Percentiles rank a stretch among this genome's conserved stretches.
These are phyloP conservation scores for Bjerkandera adusta DNA, from an alignment of 1,284 basidiomycete genomes.

Conservation along the genomic window DNA sequence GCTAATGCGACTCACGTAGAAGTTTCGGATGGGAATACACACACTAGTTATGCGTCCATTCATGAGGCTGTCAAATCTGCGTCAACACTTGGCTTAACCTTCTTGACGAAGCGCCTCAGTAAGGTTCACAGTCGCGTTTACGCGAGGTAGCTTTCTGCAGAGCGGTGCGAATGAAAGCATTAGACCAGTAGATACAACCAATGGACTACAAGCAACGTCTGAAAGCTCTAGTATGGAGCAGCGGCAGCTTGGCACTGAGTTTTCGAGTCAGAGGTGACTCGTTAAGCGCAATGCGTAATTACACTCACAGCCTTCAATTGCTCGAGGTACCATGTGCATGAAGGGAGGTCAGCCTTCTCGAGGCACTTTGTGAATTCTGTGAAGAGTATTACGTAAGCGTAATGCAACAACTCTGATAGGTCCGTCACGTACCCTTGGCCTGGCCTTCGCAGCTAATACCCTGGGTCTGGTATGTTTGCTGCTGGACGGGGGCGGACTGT, in stretches of 20 bases:
- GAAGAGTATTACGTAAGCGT: slow-evolving; percentile 5
- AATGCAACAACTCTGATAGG: slow-evolving; percentile 8
- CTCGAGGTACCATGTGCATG: slow-evolving; percentile 81
- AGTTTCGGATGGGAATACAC: no score
- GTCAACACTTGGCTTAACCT: no score
- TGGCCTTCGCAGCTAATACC: slow-evolving; percentile 63
- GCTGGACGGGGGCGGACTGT: slow-evolving; percentile 40
- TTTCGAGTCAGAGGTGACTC: slow-evolving; percentile 6
- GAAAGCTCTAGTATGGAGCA: slow-evolving; percentile 55
- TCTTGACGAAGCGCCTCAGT: no score
- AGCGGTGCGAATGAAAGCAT: no score
- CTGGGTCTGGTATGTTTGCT: slow-evolving; percentile 36
- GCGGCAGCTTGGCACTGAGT: slow-evolving; percentile 75
- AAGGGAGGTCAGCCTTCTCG: slow-evolving; percentile 71
- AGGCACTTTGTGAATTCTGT: slow-evolving; percentile 76
- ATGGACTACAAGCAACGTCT: background rate
- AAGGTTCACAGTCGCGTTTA: no score
- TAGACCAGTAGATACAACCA: no score
- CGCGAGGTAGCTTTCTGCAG: no score
- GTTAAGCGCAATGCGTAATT: slow-evolving; percentile 12
- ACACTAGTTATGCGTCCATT: no score
- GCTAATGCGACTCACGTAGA: no score
- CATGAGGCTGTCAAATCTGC: no score
- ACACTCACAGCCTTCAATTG: slow-evolving; percentile 76
- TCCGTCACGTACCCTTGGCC: slow-evolving; percentile 57